Conservation (phyloP, 768 basidiomycete genomes). For the Kwoniella heveanensis region DNA sequence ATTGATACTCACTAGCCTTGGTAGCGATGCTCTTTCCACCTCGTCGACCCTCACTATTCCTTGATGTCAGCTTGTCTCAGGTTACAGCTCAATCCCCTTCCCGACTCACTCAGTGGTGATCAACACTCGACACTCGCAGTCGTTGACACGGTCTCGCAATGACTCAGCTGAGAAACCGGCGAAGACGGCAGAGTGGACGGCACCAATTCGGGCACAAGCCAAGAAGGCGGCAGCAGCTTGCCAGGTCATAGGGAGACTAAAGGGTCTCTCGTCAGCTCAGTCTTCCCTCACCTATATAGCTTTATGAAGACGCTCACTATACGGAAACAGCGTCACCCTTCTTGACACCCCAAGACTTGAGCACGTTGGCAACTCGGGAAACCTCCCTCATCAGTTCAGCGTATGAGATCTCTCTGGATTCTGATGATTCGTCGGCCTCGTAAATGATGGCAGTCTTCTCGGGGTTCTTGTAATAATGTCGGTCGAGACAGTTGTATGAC, state of each 20-base stretch:
- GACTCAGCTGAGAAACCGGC: conserved; percentile 96
- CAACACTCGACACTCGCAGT: conserved; percentile 85
- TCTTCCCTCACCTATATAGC: background rate
- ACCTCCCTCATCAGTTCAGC: conserved; percentile 87
- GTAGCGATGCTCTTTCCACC: conserved; percentile 90
- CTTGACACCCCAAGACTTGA: conserved; percentile 84
- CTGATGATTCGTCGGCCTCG: conserved; percentile 91
- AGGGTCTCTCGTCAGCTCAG: background rate
- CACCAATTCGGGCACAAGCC: conserved; percentile 94
- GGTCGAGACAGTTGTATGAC: conserved; percentile 96
- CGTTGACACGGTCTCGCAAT: conserved; percentile 84
- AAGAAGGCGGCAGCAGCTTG: conserved; percentile 95
- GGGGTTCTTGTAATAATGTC: conserved; percentile 89
- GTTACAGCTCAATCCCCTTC: background rate
- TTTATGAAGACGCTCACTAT: conserved; percentile 32
- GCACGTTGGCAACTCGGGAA: conserved; percentile 83
- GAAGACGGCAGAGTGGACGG: conserved; percentile 95
- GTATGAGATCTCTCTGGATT: conserved; percentile 76
- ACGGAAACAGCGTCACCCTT: conserved; percentile 71
- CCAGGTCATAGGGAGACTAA: conserved; percentile 58
- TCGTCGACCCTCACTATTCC: conserved; percentile 71
- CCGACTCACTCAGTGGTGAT: conserved; percentile 76
- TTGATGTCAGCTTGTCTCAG: background rate
- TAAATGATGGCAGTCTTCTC: conserved; percentile 93
- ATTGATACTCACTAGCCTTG: conserved; percentile 48